phyloP scores from a whole-genome alignment of 2,329 filamentous ascomycete species.

The Sarocladiaceae sp. region DNA sequence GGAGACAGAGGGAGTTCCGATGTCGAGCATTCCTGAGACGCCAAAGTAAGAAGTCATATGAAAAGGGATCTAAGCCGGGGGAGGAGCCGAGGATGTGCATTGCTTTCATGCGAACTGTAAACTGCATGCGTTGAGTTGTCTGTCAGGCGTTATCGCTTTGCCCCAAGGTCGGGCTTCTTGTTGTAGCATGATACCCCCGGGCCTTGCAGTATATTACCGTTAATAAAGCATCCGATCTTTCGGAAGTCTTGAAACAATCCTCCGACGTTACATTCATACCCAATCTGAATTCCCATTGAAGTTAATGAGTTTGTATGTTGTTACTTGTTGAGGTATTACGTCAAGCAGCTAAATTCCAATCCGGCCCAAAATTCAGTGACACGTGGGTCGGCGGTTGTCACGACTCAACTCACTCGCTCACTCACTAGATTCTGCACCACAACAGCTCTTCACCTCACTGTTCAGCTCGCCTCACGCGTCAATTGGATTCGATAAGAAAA shows the following conservation, averaged over 20 bases:
- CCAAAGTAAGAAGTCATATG: not conserved
- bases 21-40: conserved; percentile 1
- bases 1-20: not conserved
- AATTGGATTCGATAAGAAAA: not conserved
- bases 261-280: too few species aligned
- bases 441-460: too few species aligned
- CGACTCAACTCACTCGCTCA: too few species aligned
- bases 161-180: not conserved
- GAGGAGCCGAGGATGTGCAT: not conserved
- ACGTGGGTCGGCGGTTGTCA: not conserved
- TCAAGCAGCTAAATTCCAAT: too few species aligned
- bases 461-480: too few species aligned
- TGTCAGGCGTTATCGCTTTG: conserved; percentile 3
- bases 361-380: not conserved
- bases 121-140: not conserved
- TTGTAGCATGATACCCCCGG: conserved; percentile 2
- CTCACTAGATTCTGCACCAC: too few species aligned
- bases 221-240: too few species aligned
- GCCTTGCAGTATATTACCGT: not conserved
- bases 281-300: too few species aligned
- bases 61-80: not conserved
- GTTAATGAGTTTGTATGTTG: too few species aligned
- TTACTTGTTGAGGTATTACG: too few species aligned
- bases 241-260: too few species aligned
- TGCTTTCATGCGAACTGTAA: not conserved